Base-by-base conservation (phyloP, 2,329 filamentous ascomycete species). In the Clarireedia paspali region DNA sequence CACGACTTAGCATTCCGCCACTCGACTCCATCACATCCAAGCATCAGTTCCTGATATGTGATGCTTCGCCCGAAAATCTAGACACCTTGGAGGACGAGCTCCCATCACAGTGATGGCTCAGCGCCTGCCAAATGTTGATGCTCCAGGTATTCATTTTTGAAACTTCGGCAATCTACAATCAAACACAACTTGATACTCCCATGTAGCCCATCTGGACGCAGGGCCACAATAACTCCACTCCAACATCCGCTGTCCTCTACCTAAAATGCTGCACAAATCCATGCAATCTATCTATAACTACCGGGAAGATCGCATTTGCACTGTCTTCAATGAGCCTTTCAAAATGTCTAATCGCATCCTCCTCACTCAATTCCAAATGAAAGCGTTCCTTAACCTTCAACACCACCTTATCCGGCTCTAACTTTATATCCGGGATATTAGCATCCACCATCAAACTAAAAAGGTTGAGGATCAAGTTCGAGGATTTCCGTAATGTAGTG, bases 381-480 rank as follows among this genome's bases (percentile, higher is more conserved):
- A 99, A 96, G 39, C 94, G 77, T 73, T 99, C 94, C 69, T 94
- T 87, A 5, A 99, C 92, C 74, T 97, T 99, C 64, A 91, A 76
- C 15, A 97, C 92, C 10, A 90, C 91, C 73, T 95, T 95, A 72
- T 96, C 91, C 10, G 90, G 88, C 73, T 96, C 91, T 23, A 95
- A 80, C 57, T 88, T 85, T 67, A 99, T 95, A 65, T 97, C 95
- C 0, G 91, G 94, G 58, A 99, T 96, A 67, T 96, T 96, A 40
- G 94, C 92, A 70, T 97, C 91, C 15, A 95, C 88, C 94, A 99
- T 99, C 57, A 99, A 77, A 66, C 89, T 91, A 71, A 99, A 99
- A 46, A 99, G 72, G 67, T 99, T 99, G 27, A 99, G 78, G 42
- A 99, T 95, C 60, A 99, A 77, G 64, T 92, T 95, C 17, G 87